Evolutionary conservation across 495 filamentous ascomycete species (phyloP).

Genomic region (Echria macrotheca): DNA sequence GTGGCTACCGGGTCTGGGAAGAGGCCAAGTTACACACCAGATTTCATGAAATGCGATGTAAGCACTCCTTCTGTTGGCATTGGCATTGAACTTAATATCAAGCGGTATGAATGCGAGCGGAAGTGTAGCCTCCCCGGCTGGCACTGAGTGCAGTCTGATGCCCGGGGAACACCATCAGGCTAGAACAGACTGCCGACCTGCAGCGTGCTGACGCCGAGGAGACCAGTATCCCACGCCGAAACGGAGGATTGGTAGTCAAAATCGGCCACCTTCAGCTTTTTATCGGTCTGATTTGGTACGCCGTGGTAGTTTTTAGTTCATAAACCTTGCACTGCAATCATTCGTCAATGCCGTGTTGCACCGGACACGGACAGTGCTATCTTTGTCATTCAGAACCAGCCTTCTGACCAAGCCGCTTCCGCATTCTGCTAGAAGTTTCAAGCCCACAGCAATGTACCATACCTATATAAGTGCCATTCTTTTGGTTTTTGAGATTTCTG

Average conservation of each 20-base stretch:
- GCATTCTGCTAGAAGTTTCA: not conserved
- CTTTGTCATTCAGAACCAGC: constrained; percentile 41
- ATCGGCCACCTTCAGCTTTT: constrained; percentile 38
- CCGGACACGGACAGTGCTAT: constrained; percentile 41
- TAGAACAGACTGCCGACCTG: constrained; percentile 44
- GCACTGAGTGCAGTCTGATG: constrained; percentile 25
- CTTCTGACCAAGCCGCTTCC: constrained; percentile 42
- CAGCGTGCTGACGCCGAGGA: constrained; percentile 32
- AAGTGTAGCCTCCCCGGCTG: constrained; percentile 46
- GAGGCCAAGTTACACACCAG: constrained; percentile 40
- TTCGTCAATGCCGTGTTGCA: constrained; percentile 35
- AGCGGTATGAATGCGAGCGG: constrained; percentile 50
- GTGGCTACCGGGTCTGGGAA: not conserved
- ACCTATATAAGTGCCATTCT: too few relatives aligned
- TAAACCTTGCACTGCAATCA: constrained; percentile 5
- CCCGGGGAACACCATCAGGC: constrained; percentile 26
- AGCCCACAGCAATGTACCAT: too few relatives aligned
- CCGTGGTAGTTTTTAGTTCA: constrained; percentile 53
- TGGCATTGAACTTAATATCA: constrained; percentile 46
- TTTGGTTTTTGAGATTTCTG: too few relatives aligned
- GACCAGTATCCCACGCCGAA: constrained; percentile 48
- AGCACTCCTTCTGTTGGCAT: constrained; percentile 31
- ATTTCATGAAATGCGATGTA: constrained; percentile 54
- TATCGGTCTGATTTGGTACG: constrained; percentile 44
- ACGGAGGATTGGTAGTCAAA: constrained; percentile 62